phyloP scores from a whole-genome alignment of 2,329 filamentous ascomycete species.

The Verticillium dahliae region DNA sequence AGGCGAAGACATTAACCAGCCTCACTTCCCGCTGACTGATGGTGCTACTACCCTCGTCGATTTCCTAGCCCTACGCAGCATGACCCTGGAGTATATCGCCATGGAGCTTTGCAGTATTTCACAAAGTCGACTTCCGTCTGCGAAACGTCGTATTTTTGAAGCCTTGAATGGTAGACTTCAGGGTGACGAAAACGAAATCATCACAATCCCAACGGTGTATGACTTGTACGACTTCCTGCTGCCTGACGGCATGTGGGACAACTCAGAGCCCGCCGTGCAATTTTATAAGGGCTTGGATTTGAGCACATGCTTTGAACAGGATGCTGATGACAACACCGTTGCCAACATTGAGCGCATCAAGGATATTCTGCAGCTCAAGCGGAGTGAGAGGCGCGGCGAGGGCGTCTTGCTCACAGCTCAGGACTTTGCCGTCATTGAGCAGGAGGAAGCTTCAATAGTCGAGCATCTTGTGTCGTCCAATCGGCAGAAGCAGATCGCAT shows the following conservation, averaged over 20 bases:
- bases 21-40: conserved; percentile 62
- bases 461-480: conserved; percentile 59
- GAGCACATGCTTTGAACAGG: conserved; percentile 54
- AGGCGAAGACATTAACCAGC: conserved; percentile 49
- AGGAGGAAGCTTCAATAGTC: conserved; percentile 54
- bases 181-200: conserved; percentile 57
- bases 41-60: conserved; percentile 66
- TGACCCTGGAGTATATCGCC: conserved; percentile 77
- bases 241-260: conserved; percentile 41
- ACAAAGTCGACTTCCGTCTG: conserved; percentile 61
- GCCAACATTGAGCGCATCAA: conserved; percentile 67
- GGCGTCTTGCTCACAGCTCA: conserved; percentile 42
- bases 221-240: conserved; percentile 87
- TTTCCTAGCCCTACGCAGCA: conserved; percentile 70
- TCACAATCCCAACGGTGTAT: conserved; percentile 71
- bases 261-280: conserved; percentile 44
- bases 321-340: conserved; percentile 47
- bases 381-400: conserved; percentile 51
- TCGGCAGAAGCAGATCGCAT: conserved; percentile 50
- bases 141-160: conserved; percentile 62
- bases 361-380: conserved; percentile 66
- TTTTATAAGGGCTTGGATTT: conserved; percentile 64
- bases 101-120: conserved; percentile 76
- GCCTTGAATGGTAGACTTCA: conserved; percentile 73
- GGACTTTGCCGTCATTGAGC: conserved; percentile 42